phyloP scores from a whole-genome alignment of 106 monocot species.

The Dendrobium huoshanense region DNA sequence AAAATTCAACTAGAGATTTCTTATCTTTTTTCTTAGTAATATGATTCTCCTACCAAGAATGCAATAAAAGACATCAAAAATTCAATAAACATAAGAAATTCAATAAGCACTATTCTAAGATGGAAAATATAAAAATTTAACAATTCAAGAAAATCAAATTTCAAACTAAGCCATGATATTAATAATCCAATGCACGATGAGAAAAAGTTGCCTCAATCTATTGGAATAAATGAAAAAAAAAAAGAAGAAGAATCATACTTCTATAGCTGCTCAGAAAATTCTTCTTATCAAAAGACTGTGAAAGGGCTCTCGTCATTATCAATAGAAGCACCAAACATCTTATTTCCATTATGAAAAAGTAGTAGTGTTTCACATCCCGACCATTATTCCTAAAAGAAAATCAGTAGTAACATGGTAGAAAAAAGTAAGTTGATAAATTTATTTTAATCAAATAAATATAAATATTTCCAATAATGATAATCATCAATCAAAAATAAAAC shows the following conservation, averaged over 20 bases:
- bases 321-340: background rate
- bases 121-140: background rate
- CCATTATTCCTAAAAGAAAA: background rate
- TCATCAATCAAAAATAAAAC: too few relatives aligned
- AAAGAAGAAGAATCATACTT: background rate
- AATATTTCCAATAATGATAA: too few relatives aligned
- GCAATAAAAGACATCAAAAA: too few relatives aligned
- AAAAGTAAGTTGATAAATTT: too few relatives aligned
- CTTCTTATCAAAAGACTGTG: background rate
- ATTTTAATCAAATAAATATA: too few relatives aligned
- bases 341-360: background rate
- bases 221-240: background rate
- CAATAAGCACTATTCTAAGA: background rate
- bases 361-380: background rate
- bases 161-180: background rate
- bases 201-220: background rate
- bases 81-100: background rate
- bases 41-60: too few relatives aligned
- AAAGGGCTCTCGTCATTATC: background rate
- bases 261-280: background rate
- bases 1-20: too few relatives aligned
- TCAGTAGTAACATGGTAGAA: background rate
- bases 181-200: background rate
- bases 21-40: too few relatives aligned
- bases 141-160: background rate